Base-by-base conservation (phyloP, 75 land plant species). In the Pinus taeda region DNA sequence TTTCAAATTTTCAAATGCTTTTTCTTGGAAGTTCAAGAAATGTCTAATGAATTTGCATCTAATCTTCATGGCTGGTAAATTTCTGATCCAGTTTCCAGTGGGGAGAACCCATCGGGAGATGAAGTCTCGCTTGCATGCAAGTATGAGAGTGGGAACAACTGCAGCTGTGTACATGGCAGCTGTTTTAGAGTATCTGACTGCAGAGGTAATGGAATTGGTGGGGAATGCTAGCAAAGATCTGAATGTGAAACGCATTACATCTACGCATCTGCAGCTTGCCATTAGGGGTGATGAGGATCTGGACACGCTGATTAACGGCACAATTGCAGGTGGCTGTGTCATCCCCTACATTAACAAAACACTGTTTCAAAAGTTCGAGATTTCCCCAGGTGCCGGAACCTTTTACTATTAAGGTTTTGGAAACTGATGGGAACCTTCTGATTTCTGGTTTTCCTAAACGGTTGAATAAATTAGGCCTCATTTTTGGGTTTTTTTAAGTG, bases 181-280 rank as follows among this genome's bases (percentile, higher is more conserved):
- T 30, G 33, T 30, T 30, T 30, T 30, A 1, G 33, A 30, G 33
- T 30, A 30, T 30, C 1, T 30, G 33, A 30, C 33, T 1, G 33
- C 33, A 30, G 33, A 30, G 1, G 33, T 30, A 30, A 1, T 30
- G 33, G 33, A 30, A 30, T 30, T 30, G 33, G 93, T 91, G 18
- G 93, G 93, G 8, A 89, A 89, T 81, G 91, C 91, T 0, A 89
- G 91, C 79, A 84, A 84, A 58, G 85, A 84, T 72, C 74, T 84
- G 6, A 84, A 84, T 59, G 74, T 76, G 75, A 90, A 87, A 76
- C 86, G 92, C 21, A 90, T 90, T 15, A 83, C 93, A 2, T 91
- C 93, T 0, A 74, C 91, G 24, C 93, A 90, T 80, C 72, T 90
- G 73, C 83, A 83, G 73, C 85, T 83, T 18, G 78, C 85, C 1